phyloP scores from a whole-genome alignment of 768 basidiomycete genomes.

The Hortiboletus flavorubellus region DNA sequence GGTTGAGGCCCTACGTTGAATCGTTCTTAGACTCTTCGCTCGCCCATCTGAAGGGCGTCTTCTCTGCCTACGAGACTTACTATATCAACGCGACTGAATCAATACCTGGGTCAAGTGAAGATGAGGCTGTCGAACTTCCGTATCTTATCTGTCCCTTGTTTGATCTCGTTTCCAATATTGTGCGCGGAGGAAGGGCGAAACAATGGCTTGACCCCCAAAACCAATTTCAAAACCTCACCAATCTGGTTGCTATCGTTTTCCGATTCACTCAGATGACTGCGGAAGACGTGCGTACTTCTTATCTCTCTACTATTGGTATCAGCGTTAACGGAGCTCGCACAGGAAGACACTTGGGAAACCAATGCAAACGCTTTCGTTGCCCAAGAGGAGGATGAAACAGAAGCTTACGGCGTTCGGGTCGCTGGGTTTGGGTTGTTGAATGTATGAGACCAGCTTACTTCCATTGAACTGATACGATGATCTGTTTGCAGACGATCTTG shows the following conservation, averaged over 20 bases:
- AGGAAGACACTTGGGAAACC: conserved; percentile 90
- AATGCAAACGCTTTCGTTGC: conserved; percentile 92
- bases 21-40: conserved; percentile 59
- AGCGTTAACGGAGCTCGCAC: conserved; percentile 1
- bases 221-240: conserved; percentile 38
- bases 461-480: conserved; percentile 1
- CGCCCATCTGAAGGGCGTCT: conserved; percentile 55
- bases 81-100: conserved; percentile 57
- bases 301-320: neutral
- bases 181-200: conserved; percentile 61
- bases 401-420: conserved; percentile 76
- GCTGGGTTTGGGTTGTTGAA: conserved; percentile 81
- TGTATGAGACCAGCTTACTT: conserved; percentile 38
- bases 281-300: conserved; percentile 64
- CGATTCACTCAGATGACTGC: conserved; percentile 82
- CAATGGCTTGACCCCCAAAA: conserved; percentile 53
- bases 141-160: conserved; percentile 75
- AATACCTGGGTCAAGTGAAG: conserved; percentile 67
- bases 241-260: conserved; percentile 55
- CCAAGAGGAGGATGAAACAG: conserved; percentile 91
- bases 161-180: conserved; percentile 71
- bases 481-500: conserved; percentile 48
- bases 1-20: conserved; percentile 59
- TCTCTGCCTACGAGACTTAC: conserved; percentile 56
- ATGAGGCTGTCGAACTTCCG: conserved; percentile 70